phyloP scores from a whole-genome alignment of 148 eudicot species.

The Talinum fruticosum region DNA sequence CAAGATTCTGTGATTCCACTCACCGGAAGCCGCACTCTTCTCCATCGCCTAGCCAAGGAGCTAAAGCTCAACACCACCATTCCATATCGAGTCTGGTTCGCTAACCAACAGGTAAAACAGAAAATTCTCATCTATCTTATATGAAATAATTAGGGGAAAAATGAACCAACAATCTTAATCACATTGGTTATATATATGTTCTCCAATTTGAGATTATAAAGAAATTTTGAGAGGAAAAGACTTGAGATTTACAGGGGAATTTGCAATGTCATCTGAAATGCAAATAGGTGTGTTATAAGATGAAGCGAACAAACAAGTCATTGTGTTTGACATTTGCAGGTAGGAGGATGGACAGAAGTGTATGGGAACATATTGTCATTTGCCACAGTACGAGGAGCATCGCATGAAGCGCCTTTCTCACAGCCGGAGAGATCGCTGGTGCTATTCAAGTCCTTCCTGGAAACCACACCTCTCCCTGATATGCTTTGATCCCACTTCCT shows the following conservation, averaged over 20 bases:
- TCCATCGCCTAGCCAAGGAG: constrained; percentile 49
- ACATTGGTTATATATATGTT: neutral
- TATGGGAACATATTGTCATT: constrained; percentile 65
- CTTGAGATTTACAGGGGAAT: no score
- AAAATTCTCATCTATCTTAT: neutral
- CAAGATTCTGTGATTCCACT: constrained; percentile 89
- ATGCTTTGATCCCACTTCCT: constrained; percentile 42
- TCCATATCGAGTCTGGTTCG: constrained; percentile 90
- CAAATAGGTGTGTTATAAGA: neutral
- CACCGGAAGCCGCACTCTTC: constrained; percentile 71
- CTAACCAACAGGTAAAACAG: constrained; percentile 64
- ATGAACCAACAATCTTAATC: neutral
- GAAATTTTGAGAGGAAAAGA: neutral
- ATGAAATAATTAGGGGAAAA: no score
- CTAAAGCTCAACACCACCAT: constrained; percentile 58
- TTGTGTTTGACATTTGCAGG: constrained; percentile 35
- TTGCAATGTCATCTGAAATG: no score
- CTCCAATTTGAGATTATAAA: no score
- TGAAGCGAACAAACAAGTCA: neutral
- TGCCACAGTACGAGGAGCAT: constrained; percentile 86
- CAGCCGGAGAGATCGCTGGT: constrained; percentile 83
- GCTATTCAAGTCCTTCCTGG: constrained; percentile 68
- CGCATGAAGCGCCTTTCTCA: constrained; percentile 91
- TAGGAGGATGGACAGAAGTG: constrained; percentile 91
- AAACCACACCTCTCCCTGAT: constrained; percentile 64